phyloP scores from a whole-genome alignment of 768 basidiomycete species.

The Mycena albidolilacea region DNA sequence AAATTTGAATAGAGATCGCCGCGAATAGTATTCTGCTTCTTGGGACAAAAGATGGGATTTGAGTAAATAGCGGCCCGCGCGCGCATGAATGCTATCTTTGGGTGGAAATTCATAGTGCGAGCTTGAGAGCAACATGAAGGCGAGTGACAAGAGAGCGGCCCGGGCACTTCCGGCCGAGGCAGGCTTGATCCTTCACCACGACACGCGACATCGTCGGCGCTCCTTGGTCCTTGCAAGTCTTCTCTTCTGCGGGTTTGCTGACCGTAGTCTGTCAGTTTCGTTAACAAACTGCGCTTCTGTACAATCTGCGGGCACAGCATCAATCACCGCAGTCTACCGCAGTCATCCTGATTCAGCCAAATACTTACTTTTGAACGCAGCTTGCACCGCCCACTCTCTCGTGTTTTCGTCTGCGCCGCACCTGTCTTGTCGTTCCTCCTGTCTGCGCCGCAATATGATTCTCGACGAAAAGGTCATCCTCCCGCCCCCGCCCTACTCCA shows the following conservation, averaged over 20 bases:
- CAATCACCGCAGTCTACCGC: slow-evolving; percentile 25
- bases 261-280: slow-evolving; percentile 1
- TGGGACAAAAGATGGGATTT: no score
- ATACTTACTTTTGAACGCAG: slow-evolving; percentile 15
- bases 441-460: slow-evolving; percentile 31
- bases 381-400: slow-evolving; percentile 11
- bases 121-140: no score
- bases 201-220: background rate
- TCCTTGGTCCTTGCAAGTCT: background rate
- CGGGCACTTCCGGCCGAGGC: no score
- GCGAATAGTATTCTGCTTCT: no score
- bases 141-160: no score
- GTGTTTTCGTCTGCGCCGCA: slow-evolving; percentile 18
- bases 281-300: background rate
- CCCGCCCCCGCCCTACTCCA: slow-evolving; percentile 37
- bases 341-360: slow-evolving; percentile 18
- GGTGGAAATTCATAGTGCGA: no score
- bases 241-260: background rate
- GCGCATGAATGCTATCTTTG: no score
- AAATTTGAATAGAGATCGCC: no score
- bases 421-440: background rate
- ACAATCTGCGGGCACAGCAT: slow-evolving; percentile 27
- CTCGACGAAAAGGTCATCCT: slow-evolving; percentile 38
- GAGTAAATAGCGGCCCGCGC: no score
- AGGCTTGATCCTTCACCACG: background rate